These are phyloP conservation scores for Tolypocladium tropicale DNA, from an alignment of 2,329 filamentous ascomycete genomes.

Conservation along the genomic window DNA sequence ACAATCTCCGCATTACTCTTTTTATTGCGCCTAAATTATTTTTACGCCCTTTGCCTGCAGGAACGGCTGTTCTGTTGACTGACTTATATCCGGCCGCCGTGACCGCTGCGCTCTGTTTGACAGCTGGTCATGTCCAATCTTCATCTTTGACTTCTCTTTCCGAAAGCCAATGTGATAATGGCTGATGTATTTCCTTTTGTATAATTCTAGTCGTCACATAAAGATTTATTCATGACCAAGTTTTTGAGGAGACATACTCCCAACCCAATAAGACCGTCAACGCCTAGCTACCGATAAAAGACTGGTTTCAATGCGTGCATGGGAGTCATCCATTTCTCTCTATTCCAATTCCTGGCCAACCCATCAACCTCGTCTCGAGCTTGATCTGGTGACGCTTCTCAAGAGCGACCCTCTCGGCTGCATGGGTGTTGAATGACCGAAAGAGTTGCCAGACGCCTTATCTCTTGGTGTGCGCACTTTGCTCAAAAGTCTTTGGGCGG, in stretches of 20 bases:
- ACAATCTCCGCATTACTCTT: neutral
- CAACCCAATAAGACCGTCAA: neutral
- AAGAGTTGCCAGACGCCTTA: constrained; percentile 19
- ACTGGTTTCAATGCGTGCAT: neutral
- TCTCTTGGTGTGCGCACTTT: constrained; percentile 41
- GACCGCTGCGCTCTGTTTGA: neutral
- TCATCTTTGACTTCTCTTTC: neutral
- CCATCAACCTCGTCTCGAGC: constrained; percentile 7
- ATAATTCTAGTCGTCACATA: neutral
- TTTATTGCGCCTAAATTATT: too few species aligned
- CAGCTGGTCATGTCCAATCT: too few species aligned
- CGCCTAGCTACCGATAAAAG: neutral
- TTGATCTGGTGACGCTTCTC: constrained; percentile 19
- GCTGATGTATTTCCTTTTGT: too few species aligned
- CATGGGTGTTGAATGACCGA: constrained; percentile 26
- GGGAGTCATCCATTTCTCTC: neutral
- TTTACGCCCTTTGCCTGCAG: too few species aligned
- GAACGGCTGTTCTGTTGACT: too few species aligned
- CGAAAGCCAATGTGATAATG: too few species aligned
- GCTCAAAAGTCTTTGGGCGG: constrained; percentile 58
- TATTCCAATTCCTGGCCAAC: neutral
- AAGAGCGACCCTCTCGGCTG: constrained; percentile 28
- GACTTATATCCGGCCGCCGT: too few species aligned
- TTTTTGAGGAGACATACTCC: neutral
- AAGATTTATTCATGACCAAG: neutral